Conservation (phyloP, 169 alveolate genomes). For the Eimeria acervulina region DNA sequence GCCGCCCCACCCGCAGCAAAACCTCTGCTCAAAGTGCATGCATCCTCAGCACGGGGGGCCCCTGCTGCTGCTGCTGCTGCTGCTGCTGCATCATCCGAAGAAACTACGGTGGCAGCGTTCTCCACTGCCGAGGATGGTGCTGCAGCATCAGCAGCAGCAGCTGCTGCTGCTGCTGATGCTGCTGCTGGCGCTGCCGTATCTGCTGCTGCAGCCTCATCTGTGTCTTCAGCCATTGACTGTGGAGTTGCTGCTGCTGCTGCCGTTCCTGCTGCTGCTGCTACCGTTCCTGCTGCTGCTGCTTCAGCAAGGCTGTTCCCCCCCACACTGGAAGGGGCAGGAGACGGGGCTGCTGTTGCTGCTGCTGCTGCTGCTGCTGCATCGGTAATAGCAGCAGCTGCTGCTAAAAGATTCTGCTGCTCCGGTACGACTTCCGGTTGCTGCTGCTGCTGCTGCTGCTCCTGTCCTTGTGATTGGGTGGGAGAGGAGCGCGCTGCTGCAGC, state of each 20-base stretch:
- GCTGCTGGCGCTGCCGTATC: too few species aligned
- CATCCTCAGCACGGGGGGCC: too few species aligned
- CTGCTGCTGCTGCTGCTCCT: constrained; percentile 24
- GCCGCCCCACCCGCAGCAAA: too few species aligned
- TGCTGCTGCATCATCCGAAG: too few species aligned
- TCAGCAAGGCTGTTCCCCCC: background rate
- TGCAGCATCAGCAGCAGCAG: background rate
- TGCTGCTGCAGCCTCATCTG: background rate
- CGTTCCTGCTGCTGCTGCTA: constrained; percentile 45
- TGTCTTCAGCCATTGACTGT: background rate
- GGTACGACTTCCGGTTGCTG: too few species aligned
- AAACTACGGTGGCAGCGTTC: too few species aligned
- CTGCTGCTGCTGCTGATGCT: too few species aligned
- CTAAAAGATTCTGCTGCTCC: background rate
- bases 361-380: constrained; percentile 56
- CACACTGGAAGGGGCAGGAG: constrained; percentile 3
- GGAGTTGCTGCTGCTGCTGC: background rate
- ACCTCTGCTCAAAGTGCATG: too few species aligned
- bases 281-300: constrained; percentile 37
- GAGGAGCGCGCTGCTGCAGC: too few species aligned
- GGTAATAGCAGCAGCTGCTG: background rate
- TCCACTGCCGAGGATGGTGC: too few species aligned
- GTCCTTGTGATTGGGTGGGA: too few species aligned
- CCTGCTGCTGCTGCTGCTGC: too few species aligned
- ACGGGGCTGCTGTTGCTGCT: constrained; percentile 61